Percentiles rank a stretch among this genome's conserved stretches.
These are phyloP conservation scores for Pseudogymnoascus sp. DNA, from an alignment of 2,329 filamentous ascomycete species.

Conservation along the genomic window DNA sequence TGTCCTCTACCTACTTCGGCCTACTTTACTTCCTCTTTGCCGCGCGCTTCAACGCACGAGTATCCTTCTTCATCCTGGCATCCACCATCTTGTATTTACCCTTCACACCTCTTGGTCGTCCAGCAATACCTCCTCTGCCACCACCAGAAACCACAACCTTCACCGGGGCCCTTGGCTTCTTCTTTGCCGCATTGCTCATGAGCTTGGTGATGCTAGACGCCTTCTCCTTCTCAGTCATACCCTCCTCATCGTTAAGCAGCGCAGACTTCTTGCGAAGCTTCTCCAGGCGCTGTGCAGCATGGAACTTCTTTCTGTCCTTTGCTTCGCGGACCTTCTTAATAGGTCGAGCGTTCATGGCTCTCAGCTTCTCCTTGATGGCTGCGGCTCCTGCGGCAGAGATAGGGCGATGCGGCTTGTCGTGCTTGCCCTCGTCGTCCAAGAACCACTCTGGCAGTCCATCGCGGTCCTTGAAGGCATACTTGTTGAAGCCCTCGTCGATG, in stretches of 20 bases:
- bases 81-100: constrained; percentile 98
- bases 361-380: constrained; percentile 90
- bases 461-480: constrained; percentile 78
- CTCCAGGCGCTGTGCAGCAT: constrained; percentile 82
- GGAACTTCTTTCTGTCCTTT: constrained; percentile 93
- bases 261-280: constrained; percentile 98
- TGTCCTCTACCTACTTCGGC: neutral
- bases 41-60: constrained; percentile 74
- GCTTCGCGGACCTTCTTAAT: constrained; percentile 99
- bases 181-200: constrained; percentile 73
- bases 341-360: constrained; percentile 86
- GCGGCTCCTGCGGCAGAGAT: constrained; percentile 82
- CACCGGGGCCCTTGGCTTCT: constrained; percentile 75
- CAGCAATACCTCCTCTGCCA: constrained; percentile 74
- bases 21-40: constrained; percentile 59
- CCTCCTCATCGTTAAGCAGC: constrained; percentile 77
- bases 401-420: constrained; percentile 80
- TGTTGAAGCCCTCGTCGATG: constrained; percentile 89
- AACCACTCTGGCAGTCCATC: constrained; percentile 98
- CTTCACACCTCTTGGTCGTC: constrained; percentile 84
- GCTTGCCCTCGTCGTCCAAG: constrained; percentile 78
- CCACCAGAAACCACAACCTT: constrained; percentile 86
- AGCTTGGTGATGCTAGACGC: constrained; percentile 73
- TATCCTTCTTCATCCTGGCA: constrained; percentile 91
- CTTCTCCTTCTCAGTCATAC: constrained; percentile 94